These are phyloP conservation scores for Pichia sp. DNA, from an alignment of 1,139 yeast species.

Conservation along the genomic window DNA sequence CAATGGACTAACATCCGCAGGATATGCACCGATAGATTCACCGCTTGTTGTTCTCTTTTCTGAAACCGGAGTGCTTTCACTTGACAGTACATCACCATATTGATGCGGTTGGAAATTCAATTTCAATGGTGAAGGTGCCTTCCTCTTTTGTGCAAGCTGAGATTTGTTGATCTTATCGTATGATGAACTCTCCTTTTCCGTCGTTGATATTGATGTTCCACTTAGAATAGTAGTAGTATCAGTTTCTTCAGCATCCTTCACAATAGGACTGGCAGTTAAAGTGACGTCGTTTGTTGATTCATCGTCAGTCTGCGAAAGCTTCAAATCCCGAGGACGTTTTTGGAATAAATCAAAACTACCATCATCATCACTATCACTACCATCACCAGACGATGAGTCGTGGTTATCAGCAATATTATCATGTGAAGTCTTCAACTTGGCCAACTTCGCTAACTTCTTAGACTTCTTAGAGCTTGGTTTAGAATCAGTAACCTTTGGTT, in stretches of 20 bases:
- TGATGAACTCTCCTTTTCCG: not conserved
- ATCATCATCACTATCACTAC: not conserved
- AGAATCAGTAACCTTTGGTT: slow-evolving; percentile 4
- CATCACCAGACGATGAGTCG: slow-evolving; percentile 1
- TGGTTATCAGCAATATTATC: not conserved
- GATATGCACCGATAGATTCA: not conserved
- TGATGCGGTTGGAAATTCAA: not conserved
- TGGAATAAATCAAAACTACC: slow-evolving; percentile 3
- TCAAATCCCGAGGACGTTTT: slow-evolving; percentile 1
- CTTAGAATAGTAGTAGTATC: not conserved
- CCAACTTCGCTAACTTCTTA: not conserved
- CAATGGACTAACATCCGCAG: slow-evolving; percentile 2
- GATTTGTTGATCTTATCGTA: not conserved
- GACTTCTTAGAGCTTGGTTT: not conserved
- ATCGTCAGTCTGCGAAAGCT: not conserved
- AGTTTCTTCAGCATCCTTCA: not conserved
- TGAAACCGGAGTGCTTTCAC: slow-evolving; percentile 1
- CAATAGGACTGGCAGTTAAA: not conserved
- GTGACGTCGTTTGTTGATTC: not conserved
- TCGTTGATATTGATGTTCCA: not conserved
- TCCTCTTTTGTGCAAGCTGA: not conserved
- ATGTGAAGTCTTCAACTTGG: not conserved
- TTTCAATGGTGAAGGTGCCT: not conserved
- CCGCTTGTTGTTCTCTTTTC: not conserved
- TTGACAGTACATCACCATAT: not conserved